These are phyloP conservation scores for Chrysoporthe austroafricana DNA, from an alignment of 2,329 filamentous ascomycete species.

Conservation along the genomic window DNA sequence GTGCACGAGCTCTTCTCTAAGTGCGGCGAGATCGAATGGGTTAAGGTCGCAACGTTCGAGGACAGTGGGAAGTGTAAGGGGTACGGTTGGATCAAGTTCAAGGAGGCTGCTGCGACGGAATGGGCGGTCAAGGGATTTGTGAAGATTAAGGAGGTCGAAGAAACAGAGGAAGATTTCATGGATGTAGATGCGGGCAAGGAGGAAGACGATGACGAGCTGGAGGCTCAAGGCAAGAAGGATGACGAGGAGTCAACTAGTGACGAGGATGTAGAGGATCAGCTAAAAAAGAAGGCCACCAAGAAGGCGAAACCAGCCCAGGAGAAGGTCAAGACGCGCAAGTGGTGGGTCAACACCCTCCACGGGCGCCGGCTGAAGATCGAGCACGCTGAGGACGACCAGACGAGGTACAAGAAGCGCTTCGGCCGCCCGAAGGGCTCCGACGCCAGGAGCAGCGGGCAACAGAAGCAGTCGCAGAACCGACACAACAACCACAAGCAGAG, in stretches of 20 bases:
- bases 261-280: slow-evolving; percentile 32
- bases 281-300: slow-evolving; percentile 14
- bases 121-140: slow-evolving; percentile 82
- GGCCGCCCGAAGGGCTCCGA: slow-evolving; percentile 44
- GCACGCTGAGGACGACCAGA: slow-evolving; percentile 88
- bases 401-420: slow-evolving; percentile 91
- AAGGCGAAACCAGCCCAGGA: slow-evolving; percentile 43
- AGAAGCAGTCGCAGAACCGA: neutral
- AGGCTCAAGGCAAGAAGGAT: slow-evolving; percentile 39
- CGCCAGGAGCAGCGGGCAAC: neutral
- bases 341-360: slow-evolving; percentile 84
- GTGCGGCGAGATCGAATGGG: slow-evolving; percentile 81
- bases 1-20: slow-evolving; percentile 79
- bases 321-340: slow-evolving; percentile 66
- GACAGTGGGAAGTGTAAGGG: slow-evolving; percentile 98
- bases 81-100: slow-evolving; percentile 93
- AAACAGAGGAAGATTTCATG: slow-evolving; percentile 65
- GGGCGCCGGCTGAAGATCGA: slow-evolving; percentile 85
- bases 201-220: slow-evolving; percentile 46
- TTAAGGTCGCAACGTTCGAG: slow-evolving; percentile 93
- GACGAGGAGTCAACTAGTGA: slow-evolving; percentile 40
- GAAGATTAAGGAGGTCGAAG: slow-evolving; percentile 67
- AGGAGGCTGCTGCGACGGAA: slow-evolving; percentile 73
- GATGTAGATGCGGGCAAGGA: slow-evolving; percentile 50
- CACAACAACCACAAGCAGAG: slow-evolving; percentile 7